These are phyloP conservation scores for Ambrosia hybrid DNA, from an alignment of 140 eudicot species.

Conservation along the genomic window DNA sequence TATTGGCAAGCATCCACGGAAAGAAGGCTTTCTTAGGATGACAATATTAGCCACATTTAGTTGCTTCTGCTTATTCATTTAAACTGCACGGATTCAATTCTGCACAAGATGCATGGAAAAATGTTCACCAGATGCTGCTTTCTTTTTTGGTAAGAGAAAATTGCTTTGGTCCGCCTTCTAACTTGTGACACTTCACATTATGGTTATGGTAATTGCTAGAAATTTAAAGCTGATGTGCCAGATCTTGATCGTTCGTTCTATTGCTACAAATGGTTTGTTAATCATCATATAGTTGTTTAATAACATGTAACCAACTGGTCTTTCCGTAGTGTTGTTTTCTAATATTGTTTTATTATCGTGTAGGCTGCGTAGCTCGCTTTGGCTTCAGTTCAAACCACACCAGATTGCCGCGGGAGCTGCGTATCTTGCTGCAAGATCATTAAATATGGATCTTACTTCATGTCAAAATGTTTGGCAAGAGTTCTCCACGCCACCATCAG, in stretches of 20 bases:
- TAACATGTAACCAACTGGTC: background rate
- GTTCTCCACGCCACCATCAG: slow-evolving; percentile 74
- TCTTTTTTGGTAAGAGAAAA: slow-evolving; percentile 81
- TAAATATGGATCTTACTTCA: slow-evolving; percentile 74
- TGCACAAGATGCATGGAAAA: slow-evolving; percentile 66
- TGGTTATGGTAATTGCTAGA: slow-evolving; percentile 25
- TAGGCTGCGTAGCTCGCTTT: slow-evolving; percentile 87
- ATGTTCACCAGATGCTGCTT: slow-evolving; percentile 75
- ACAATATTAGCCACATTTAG: slow-evolving; percentile 26
- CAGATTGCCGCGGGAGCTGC: slow-evolving; percentile 98
- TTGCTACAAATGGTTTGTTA: slow-evolving; percentile 52
- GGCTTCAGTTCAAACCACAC: slow-evolving; percentile 97
- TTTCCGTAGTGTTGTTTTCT: slow-evolving; percentile 11
- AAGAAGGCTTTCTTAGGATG: slow-evolving; percentile 21
- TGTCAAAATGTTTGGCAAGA: slow-evolving; percentile 72
- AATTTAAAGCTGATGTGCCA: slow-evolving; percentile 36
- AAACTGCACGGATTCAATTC: slow-evolving; percentile 44
- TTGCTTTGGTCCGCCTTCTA: slow-evolving; percentile 51
- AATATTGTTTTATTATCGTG: slow-evolving; percentile 28
- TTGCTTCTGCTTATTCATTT: slow-evolving; percentile 31
- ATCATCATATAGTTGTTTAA: slow-evolving; percentile 9
- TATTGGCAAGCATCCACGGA: slow-evolving; percentile 24
- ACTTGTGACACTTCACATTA: slow-evolving; percentile 27
- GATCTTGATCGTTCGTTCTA: slow-evolving; percentile 35
- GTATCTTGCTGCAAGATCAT: slow-evolving; percentile 81